Evolutionary conservation across 805 yeast genomes (phyloP).

Genomic region (Pichia sporocuriosa): DNA sequence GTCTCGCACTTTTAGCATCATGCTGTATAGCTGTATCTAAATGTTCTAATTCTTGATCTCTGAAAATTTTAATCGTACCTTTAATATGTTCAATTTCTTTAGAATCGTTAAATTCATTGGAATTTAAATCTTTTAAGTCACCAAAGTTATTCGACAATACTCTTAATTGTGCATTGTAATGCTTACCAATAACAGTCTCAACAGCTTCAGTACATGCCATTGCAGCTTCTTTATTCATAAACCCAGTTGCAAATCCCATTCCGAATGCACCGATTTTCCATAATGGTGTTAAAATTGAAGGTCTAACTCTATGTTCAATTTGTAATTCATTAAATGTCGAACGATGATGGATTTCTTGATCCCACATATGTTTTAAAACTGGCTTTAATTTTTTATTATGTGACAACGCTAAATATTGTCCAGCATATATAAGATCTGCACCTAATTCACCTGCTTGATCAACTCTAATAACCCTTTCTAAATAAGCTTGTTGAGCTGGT

Average conservation of each 20-base stretch:
- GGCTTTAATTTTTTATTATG: slow-evolving; percentile 71
- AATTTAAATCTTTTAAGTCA: slow-evolving; percentile 32
- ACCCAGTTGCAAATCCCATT: slow-evolving; percentile 81
- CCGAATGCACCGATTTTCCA: slow-evolving; percentile 91
- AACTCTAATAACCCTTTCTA: slow-evolving; percentile 75
- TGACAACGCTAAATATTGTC: slow-evolving; percentile 75
- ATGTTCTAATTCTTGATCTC: slow-evolving; percentile 95
- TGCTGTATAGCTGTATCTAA: slow-evolving; percentile 87
- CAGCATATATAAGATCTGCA: slow-evolving; percentile 87
- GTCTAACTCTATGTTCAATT: slow-evolving; percentile 72
- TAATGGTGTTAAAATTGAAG: slow-evolving; percentile 82
- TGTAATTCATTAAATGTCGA: slow-evolving; percentile 77
- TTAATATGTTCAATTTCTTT: slow-evolving; percentile 55
- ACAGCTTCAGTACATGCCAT: slow-evolving; percentile 99
- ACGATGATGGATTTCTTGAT: slow-evolving; percentile 90
- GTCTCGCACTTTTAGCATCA: slow-evolving; percentile 90
- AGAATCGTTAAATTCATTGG: slow-evolving; percentile 30
- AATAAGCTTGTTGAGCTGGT: slow-evolving; percentile 58
- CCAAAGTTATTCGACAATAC: slow-evolving; percentile 62
- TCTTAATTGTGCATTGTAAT: slow-evolving; percentile 85
- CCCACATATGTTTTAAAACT: slow-evolving; percentile 93
- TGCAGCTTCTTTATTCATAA: slow-evolving; percentile 89
- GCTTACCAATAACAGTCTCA: slow-evolving; percentile 95
- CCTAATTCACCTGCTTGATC: slow-evolving; percentile 99
- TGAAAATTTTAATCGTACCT: slow-evolving; percentile 59